Base-by-base conservation (phyloP, 441 rosid species). In the Dalechampia spathulata region DNA sequence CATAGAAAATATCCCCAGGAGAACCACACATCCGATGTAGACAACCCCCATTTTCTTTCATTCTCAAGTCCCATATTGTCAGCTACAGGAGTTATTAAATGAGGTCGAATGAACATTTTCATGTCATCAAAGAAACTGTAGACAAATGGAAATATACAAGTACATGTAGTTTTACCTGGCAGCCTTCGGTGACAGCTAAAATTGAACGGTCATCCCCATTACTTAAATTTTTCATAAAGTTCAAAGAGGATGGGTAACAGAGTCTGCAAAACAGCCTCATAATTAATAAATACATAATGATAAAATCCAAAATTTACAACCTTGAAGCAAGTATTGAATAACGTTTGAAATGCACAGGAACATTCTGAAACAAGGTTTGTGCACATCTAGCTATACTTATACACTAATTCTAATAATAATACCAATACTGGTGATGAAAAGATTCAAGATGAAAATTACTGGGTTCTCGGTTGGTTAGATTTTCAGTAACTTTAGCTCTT, bases 171-270 rank as follows among this genome's bases (percentile, higher is more conserved):
- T n/a, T n/a, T 57, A 80, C 86, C 86, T 82, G 84, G 72, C 84
- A 74, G 53, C 92, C 86, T 65, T 85, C 84, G n/a, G 82, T 59
- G 30, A 82, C 54, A 8, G 88, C 86, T 53, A 82, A 55, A 60
- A 75, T 49, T 38, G 78, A 73, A 68, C 46, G 57, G 53, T 62
- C 83, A 69, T 58, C 68, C 19, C 73, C 78, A 58, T 68, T 44
- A 61, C 73, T 63, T 57, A 69, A 72, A 69, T 65, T 75, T 56
- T 61, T 64, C 28, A 76, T 44, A 57, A 79, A 85, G 68, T 41
- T 78, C 77, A 82, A 56, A 21, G 86, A 75, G 39, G 81, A 65
- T 56, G 92, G 92, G 67, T 82, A 71, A 81, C 79, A 85, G 30
- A 82, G 81, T 37, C 86, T 85, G 83, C 58, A 71, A 70, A n/a